Evolutionary conservation across 768 basidiomycete genomes (phyloP).

Genomic region (Macrolepiota albuminosa): DNA sequence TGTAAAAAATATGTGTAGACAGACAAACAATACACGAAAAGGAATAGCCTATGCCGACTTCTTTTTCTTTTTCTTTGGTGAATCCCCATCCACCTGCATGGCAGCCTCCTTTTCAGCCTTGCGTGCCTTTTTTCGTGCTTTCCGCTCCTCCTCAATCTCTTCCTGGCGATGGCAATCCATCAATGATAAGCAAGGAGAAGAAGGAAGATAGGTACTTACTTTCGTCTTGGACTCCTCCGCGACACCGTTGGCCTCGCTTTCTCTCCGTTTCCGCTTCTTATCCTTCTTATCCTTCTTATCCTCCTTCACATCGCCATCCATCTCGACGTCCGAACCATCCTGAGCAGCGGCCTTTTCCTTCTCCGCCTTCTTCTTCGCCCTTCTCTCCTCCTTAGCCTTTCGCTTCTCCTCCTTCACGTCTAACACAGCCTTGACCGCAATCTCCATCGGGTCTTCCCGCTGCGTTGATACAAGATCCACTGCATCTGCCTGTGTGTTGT

Average conservation of each 20-base stretch:
- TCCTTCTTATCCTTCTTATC: slow-evolving; percentile 35
- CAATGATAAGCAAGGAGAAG: slow-evolving; percentile 2
- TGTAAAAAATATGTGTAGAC: neutral
- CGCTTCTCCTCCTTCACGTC: slow-evolving; percentile 89
- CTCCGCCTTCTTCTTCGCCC: slow-evolving; percentile 63
- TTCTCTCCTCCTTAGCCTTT: slow-evolving; percentile 73
- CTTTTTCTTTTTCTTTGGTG: slow-evolving; percentile 61
- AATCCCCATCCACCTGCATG: slow-evolving; percentile 36
- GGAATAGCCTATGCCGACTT: slow-evolving; percentile 30
- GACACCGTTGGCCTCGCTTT: slow-evolving; percentile 47
- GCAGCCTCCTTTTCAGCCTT: slow-evolving; percentile 72
- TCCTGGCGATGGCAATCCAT: slow-evolving; percentile 27
- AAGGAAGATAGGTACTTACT: slow-evolving; percentile 27
- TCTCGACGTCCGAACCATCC: slow-evolving; percentile 23
- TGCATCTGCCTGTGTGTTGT: slow-evolving; percentile 83
- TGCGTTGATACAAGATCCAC: slow-evolving; percentile 85
- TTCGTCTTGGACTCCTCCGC: slow-evolving; percentile 33
- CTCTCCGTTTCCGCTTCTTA: slow-evolving; percentile 50
- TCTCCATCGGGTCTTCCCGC: slow-evolving; percentile 68
- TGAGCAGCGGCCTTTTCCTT: slow-evolving; percentile 32
- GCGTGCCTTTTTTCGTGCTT: slow-evolving; percentile 70
- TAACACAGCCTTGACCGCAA: slow-evolving; percentile 66
- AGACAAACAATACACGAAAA: slow-evolving; percentile 14
- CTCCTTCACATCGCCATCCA: slow-evolving; percentile 37
- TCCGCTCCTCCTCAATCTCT: slow-evolving; percentile 82